Percentiles rank a stretch among this genome's conserved stretches.
phyloP scores from a whole-genome alignment of 2,329 filamentous ascomycete species.

The Fusarium fracticaudum region DNA sequence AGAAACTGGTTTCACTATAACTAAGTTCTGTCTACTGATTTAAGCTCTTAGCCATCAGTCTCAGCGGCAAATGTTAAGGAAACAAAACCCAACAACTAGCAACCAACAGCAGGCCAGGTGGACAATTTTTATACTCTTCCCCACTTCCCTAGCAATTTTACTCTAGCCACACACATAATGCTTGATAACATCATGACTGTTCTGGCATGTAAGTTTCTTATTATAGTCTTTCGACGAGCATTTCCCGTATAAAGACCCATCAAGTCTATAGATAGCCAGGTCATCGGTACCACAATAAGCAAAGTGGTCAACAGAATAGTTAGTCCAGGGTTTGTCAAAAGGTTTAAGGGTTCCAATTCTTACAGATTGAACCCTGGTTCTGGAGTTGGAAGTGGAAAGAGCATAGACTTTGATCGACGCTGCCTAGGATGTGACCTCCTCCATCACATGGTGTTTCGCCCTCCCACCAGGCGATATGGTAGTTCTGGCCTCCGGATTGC shows the following conservation, averaged over 20 bases:
- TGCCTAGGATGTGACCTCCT: neutral
- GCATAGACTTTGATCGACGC: neutral
- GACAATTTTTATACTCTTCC: rapidly evolving
- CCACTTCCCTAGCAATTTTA: neutral
- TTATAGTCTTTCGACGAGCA: neutral
- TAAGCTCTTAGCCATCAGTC: too few relatives aligned
- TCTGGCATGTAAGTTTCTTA: neutral
- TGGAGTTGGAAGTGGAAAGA: neutral
- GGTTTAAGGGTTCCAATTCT: rapidly evolving
- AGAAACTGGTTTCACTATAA: too few relatives aligned
- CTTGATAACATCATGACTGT: neutral
- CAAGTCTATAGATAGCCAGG: neutral
- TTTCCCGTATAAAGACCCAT: neutral
- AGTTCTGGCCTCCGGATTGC: neutral
- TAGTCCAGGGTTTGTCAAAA: rapidly evolving
- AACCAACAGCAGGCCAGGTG: too few relatives aligned
- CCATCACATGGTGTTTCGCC: neutral
- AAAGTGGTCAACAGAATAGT: neutral
- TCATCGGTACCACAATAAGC: neutral
- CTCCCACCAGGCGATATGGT: neutral
- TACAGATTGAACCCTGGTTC: neutral
- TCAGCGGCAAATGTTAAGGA: too few relatives aligned
- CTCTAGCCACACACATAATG: neutral
- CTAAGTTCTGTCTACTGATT: too few relatives aligned
- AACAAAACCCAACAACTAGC: neutral